Base-by-base conservation (phyloP, 768 basidiomycete genomes). In the Podaxis sp. region DNA sequence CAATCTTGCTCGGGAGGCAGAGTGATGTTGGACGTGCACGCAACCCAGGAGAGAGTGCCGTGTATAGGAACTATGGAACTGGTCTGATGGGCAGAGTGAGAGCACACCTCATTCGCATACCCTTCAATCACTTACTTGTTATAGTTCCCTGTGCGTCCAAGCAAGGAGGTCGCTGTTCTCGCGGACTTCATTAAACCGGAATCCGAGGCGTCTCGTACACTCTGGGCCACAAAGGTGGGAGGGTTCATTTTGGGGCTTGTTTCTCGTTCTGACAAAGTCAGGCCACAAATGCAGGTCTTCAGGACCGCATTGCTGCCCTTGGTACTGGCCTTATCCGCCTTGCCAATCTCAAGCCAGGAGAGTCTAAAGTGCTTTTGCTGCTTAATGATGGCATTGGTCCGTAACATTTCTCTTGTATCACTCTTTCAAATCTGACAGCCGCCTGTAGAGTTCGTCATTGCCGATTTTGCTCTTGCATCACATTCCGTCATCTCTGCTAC, bases 1-100 rank as follows among this genome's bases (percentile, higher is more conserved):
- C 95, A n/a, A 90, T 98, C 65, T 80, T 96, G 7, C 82, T 98
- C 1, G 94, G 95, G 5, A 79, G 93, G 53, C 95, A 98, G 79
- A 93, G 92, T 66, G 95, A 97, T 71, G 89, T 89, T 27, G 88
- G 87, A 11, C 81, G 88, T 53, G 91, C 95, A 3, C 79, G 95
- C 56, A 87, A 91, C 68, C 81, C 89, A 11, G 79, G 82, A 6
- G 90, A 95, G 75, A 94, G 91, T 66, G 91, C 93, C 0, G 78
- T 95, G 14, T 96, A 95, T 72, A 84, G 95, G 67, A 93, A 91
- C 76, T 97, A 95, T 78, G 84, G 89, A 13, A 93, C 90, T 25
- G 91, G 91, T 13, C 77, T 91, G 61, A 82, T 86, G 84, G 94
- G 84, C 67, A 85, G 88, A 77, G 93, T 87, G 73, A 71, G 38